Percentiles rank a stretch among this genome's conserved stretches.
These are phyloP conservation scores for Calvatia gigantea DNA, from an alignment of 768 basidiomycete species.

Conservation along the genomic window DNA sequence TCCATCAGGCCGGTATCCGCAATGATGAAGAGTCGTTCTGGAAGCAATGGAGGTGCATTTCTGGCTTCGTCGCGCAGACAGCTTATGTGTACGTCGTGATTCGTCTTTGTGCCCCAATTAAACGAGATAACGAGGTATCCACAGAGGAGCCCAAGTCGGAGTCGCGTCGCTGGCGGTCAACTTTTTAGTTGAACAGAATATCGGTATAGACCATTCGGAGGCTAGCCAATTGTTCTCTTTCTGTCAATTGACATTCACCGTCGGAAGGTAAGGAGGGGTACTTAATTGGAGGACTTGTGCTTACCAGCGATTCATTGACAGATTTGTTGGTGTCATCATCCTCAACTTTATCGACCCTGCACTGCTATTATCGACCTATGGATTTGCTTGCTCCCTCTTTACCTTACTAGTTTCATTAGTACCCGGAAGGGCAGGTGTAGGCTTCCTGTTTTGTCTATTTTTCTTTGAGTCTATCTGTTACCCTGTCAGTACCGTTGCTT, in stretches of 20 bases:
- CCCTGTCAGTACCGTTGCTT: constrained; percentile 36
- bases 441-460: constrained; percentile 61
- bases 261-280: constrained; percentile 42
- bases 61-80: constrained; percentile 73
- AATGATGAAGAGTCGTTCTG: constrained; percentile 53
- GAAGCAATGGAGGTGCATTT: constrained; percentile 67
- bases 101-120: neutral
- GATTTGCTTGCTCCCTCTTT: constrained; percentile 47
- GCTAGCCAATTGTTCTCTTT: constrained; percentile 69
- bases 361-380: constrained; percentile 53
- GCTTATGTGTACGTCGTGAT: constrained; percentile 47
- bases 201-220: constrained; percentile 45
- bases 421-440: constrained; percentile 52
- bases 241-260: constrained; percentile 66
- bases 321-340: constrained; percentile 59
- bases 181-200: constrained; percentile 60
- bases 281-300: neutral
- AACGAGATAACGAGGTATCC: neutral
- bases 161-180: constrained; percentile 70
- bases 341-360: constrained; percentile 66
- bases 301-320: constrained; percentile 15
- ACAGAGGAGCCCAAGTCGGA: constrained; percentile 58
- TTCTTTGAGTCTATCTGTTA: constrained; percentile 79
- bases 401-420: constrained; percentile 47
- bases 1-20: constrained; percentile 36